Evolutionary conservation across 352 stramenopile species (phyloP).

Genomic region (Phytophthora chlamydospora): DNA sequence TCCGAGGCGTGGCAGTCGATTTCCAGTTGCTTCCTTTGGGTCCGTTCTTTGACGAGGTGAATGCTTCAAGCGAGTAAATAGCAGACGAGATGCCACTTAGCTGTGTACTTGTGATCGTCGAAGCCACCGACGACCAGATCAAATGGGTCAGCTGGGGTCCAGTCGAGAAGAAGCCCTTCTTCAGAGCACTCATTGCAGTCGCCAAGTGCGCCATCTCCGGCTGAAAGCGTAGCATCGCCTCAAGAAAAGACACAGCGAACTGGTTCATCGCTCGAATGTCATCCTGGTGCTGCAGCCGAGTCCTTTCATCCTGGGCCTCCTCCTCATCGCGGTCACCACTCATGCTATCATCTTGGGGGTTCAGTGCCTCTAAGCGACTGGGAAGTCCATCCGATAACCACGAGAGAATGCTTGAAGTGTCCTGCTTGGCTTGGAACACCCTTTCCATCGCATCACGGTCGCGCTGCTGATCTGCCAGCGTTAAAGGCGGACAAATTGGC

Average conservation of each 20-base stretch:
- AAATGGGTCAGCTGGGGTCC: conserved; percentile 75
- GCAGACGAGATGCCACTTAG: conserved; percentile 75
- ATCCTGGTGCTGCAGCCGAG: conserved; percentile 33
- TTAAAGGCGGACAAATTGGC: conserved; percentile 57
- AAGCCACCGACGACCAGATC: conserved; percentile 76
- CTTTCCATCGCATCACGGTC: conserved; percentile 72
- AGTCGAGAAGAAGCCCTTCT: conserved; percentile 75
- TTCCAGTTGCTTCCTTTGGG: conserved; percentile 23
- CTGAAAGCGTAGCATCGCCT: conserved; percentile 72
- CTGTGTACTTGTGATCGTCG: conserved; percentile 68
- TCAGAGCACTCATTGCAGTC: conserved; percentile 60
- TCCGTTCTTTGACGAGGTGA: conserved; percentile 30
- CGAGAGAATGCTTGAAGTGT: conserved; percentile 63
- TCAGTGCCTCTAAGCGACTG: conserved; percentile 45
- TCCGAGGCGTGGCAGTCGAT: conserved; percentile 16
- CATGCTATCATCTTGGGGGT: conserved; percentile 42
- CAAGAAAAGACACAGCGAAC: conserved; percentile 72
- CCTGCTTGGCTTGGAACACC: conserved; percentile 78
- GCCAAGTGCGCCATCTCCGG: conserved; percentile 60
- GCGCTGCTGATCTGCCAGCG: conserved; percentile 57
- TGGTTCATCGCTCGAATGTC: conserved; percentile 78
- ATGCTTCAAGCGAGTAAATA: conserved; percentile 58
- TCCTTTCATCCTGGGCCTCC: conserved; percentile 24
- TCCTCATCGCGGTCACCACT: conserved; percentile 28
- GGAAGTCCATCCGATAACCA: conserved; percentile 68